Evolutionary conservation across 495 filamentous ascomycete genomes (phyloP).

Genomic region (Eremomyces bilateralis): DNA sequence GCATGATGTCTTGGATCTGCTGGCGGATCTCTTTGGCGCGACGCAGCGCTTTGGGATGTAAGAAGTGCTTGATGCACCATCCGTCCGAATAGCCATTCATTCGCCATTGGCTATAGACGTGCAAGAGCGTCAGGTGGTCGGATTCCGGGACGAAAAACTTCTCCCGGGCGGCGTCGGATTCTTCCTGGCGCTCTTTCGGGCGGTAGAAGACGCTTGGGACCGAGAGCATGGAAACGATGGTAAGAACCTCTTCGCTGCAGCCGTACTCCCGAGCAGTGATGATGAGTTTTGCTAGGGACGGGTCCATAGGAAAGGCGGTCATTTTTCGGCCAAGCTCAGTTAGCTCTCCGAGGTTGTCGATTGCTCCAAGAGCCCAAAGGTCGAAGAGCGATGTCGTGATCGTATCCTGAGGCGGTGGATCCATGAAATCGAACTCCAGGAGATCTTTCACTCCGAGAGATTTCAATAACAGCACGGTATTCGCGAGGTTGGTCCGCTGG

Average conservation of each 20-base stretch:
- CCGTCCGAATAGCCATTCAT: constrained; percentile 71
- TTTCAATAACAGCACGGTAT: constrained; percentile 86
- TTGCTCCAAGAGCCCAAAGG: constrained; percentile 85
- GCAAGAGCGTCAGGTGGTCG: constrained; percentile 86
- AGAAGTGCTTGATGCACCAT: constrained; percentile 84
- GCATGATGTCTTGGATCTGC: constrained; percentile 89
- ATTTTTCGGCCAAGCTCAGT: constrained; percentile 75
- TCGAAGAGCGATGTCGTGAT: constrained; percentile 96
- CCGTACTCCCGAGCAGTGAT: constrained; percentile 73
- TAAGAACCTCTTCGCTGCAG: constrained; percentile 95
- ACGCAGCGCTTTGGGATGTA: constrained; percentile 78
- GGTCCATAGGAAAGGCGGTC: constrained; percentile 96
- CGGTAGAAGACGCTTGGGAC: constrained; percentile 95
- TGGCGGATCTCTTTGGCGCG: constrained; percentile 84
- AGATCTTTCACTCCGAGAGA: constrained; percentile 87
- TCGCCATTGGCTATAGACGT: constrained; percentile 93
- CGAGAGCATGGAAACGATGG: constrained; percentile 94
- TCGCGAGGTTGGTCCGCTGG: constrained; percentile 84
- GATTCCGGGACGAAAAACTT: constrained; percentile 98
- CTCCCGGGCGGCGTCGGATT: constrained; percentile 88
- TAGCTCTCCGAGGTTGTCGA: constrained; percentile 84
- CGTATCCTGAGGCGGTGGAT: constrained; percentile 92
- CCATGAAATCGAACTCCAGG: constrained; percentile 98
- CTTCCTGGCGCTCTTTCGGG: constrained; percentile 90
- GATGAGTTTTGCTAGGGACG: constrained; percentile 77